Evolutionary conservation across 208 protist genomes (phyloP).

Genomic region (Leishmania aethiopica): DNA sequence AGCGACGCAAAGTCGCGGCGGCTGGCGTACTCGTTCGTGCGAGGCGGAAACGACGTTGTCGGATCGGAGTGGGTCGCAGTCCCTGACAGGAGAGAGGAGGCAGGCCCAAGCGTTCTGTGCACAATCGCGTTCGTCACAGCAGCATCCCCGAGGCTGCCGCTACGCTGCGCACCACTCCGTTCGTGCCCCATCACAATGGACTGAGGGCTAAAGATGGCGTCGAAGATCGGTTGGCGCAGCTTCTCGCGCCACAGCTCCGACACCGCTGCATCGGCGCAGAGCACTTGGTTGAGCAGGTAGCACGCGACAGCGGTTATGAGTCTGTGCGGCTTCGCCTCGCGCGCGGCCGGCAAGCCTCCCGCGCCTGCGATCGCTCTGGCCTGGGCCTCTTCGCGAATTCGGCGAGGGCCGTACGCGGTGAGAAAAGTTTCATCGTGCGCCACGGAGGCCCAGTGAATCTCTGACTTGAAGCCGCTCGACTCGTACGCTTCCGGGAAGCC

Average conservation of each 20-base stretch:
- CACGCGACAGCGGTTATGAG: constrained; percentile 67
- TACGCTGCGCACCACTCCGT: constrained; percentile 9
- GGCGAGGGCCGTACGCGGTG: constrained; percentile 58
- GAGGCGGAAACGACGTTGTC: constrained; percentile 16
- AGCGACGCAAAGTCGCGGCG: constrained; percentile 50
- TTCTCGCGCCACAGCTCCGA: constrained; percentile 51
- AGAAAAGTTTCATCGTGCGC: constrained; percentile 71
- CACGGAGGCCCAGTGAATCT: constrained; percentile 70
- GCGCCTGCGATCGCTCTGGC: neutral
- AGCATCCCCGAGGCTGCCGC: constrained; percentile 6
- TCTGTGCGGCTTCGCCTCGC: constrained; percentile 45
- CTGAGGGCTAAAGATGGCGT: constrained; percentile 69
- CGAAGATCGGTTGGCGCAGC: constrained; percentile 63
- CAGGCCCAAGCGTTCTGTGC: neutral
- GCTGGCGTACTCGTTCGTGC: constrained; percentile 38
- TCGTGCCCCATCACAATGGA: constrained; percentile 28
- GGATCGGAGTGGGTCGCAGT: neutral
- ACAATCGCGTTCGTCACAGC: constrained; percentile 18
- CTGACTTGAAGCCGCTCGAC: constrained; percentile 68
- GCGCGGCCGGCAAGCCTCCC: neutral
- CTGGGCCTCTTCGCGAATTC: constrained; percentile 26
- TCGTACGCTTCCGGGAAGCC: constrained; percentile 71
- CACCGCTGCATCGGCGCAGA: constrained; percentile 51
- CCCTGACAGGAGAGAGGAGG: neutral
- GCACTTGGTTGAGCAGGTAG: constrained; percentile 78